Evolutionary conservation across 352 stramenopile genomes (phyloP).

Genomic region (Globisporangium yorkense): DNA sequence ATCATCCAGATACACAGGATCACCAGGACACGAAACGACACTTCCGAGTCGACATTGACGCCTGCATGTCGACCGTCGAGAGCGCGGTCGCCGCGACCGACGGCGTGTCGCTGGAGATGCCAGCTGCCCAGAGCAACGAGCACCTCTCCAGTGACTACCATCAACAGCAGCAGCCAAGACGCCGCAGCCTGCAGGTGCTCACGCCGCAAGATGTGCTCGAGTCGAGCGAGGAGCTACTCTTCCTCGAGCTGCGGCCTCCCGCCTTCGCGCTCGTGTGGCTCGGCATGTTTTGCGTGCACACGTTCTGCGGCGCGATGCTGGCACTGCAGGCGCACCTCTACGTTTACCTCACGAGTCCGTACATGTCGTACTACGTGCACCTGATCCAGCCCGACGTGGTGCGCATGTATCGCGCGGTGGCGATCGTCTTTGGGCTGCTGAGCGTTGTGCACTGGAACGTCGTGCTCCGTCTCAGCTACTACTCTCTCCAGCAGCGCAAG

Average conservation of each 20-base stretch:
- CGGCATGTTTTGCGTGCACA: conserved; percentile 20
- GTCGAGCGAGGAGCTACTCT: conserved; percentile 12
- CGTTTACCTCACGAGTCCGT: conserved; percentile 15
- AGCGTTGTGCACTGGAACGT: conserved; percentile 19
- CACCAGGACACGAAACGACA: not conserved
- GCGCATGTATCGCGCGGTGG: conserved; percentile 19
- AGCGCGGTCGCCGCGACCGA: conserved; percentile 2
- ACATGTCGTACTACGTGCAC: conserved; percentile 22
- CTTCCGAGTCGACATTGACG: too few species aligned
- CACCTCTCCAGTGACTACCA: not conserved
- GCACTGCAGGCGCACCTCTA: conserved; percentile 20
- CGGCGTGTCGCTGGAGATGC: not conserved
- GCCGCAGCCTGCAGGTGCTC: not conserved
- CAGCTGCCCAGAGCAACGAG: not conserved
- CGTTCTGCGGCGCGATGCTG: conserved; percentile 14
- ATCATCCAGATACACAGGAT: too few species aligned
- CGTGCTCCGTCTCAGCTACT: conserved; percentile 15
- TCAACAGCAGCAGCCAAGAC: not conserved
- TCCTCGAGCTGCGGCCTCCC: conserved; percentile 11
- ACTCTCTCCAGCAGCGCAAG: conserved; percentile 16
- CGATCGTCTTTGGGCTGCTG: conserved; percentile 19
- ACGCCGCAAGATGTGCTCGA: conserved; percentile 12
- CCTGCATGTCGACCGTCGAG: not conserved
- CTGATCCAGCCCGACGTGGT: conserved; percentile 14
- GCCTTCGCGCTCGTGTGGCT: conserved; percentile 17